Conservation (phyloP, 345 rosid species). For the Syzygium aqueum region DNA sequence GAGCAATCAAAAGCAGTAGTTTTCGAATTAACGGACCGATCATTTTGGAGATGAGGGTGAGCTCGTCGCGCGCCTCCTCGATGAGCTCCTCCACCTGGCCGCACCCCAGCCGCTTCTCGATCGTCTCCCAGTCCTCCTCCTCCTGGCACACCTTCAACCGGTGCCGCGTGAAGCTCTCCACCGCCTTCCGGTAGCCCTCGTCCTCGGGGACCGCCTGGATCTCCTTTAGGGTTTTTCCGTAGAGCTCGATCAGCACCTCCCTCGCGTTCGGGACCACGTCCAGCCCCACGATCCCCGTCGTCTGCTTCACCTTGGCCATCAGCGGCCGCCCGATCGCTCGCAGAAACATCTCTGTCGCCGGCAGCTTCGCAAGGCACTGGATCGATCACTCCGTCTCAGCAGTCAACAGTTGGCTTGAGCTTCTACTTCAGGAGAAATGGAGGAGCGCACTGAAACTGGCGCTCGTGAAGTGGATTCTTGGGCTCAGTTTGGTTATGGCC, state of each 20-base stretch:
- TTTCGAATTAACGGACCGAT: constrained; percentile 50
- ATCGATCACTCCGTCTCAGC: not conserved
- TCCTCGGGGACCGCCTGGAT: constrained; percentile 92
- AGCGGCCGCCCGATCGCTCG: constrained; percentile 83
- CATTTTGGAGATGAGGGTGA: constrained; percentile 84
- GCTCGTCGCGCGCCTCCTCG: constrained; percentile 95
- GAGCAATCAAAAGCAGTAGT: not conserved
- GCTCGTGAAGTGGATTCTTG: not conserved
- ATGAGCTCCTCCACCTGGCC: constrained; percentile 99
- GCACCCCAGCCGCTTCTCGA: constrained; percentile 80
- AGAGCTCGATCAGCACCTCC: constrained; percentile 65
- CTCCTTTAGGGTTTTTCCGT: constrained; percentile 86
- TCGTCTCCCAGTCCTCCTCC: constrained; percentile 82
- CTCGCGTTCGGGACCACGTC: constrained; percentile 94
- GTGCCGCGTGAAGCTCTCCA: constrained; percentile 78
- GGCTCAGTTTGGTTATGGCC: not conserved
- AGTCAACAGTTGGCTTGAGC: not conserved
- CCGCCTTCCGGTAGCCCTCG: constrained; percentile 94
- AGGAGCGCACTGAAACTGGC: not conserved
- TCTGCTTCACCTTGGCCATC: constrained; percentile 80
- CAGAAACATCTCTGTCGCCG: constrained; percentile 44
- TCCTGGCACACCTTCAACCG: constrained; percentile 70
- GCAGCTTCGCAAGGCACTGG: not conserved
- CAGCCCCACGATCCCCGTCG: constrained; percentile 93
- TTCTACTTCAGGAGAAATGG: not conserved